phyloP scores from a whole-genome alignment of 768 basidiomycete species.

The Mrakia hoshinonis region DNA sequence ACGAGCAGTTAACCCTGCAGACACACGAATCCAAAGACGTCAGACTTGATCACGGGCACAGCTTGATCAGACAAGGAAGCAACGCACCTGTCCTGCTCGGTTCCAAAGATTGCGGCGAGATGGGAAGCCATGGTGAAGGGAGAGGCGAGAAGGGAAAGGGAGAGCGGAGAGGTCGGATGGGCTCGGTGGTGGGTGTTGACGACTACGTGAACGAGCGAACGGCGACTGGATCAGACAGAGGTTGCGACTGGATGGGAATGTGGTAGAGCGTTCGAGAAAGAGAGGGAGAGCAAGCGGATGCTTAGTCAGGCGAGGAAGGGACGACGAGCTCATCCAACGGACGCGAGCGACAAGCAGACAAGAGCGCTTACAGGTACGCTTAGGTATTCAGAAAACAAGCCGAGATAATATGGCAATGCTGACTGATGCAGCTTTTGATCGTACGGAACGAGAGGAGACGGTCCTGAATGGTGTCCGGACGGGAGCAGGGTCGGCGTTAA shows the following conservation, averaged over 20 bases:
- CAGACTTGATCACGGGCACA: background rate
- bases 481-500: no score
- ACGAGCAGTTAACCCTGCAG: constrained; percentile 84
- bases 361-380: no score
- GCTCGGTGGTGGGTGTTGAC: background rate
- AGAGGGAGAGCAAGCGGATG: background rate
- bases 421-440: no score
- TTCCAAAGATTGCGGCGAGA: constrained; percentile 65
- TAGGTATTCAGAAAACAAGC: no score
- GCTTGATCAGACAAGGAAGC: background rate
- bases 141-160: background rate
- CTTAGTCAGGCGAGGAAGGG: background rate
- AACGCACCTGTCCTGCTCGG: constrained; percentile 46
- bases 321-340: no score
- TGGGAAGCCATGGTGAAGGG: constrained; percentile 24
- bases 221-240: background rate
- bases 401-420: no score
- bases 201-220: background rate
- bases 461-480: no score
- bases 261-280: background rate
- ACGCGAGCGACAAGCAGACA: no score
- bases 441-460: no score
- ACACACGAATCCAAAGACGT: background rate
- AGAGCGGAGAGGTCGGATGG: background rate
- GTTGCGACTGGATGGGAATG: background rate